Base-by-base conservation (phyloP, 768 basidiomycete species). In the Termitomyces sp. region DNA sequence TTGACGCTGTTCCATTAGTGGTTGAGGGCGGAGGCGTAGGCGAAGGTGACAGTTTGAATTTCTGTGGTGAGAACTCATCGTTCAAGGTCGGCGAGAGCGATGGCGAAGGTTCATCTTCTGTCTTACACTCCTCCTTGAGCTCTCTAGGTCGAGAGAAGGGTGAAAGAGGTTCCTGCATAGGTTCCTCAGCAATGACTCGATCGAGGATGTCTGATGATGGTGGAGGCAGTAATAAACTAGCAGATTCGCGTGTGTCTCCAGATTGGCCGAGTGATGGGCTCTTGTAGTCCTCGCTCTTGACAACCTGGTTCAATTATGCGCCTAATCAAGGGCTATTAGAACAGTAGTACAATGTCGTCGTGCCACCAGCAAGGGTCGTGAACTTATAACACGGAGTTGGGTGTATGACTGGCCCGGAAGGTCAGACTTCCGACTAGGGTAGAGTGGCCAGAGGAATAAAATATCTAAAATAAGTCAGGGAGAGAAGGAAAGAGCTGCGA, bases 51-150 rank as follows among this genome's bases (percentile, higher is more conserved):
- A 59, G 40, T 62, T 75, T 72, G 63, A 66, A 66, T 55, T 68
- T 74, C 66, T 67, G 67, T 23, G 66, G 60, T 62, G 69, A 61
- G 30, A 67, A 58, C 40, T 73, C 70, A 56, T 72, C 71, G 53
- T 67, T 61, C 30, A 70, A 66, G 4, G 73, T 73, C 47, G 73
- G 71, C 12, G 72, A 73, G 64, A 70, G 69, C 33, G 74, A 74
- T 30, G 71, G 69, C 46, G 70, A 71, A 28, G 57, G 54, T 44
- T 62, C 58, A 35, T 58, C 67, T 60, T 70, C 69, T 44, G 55
- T 55, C 60, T 72, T 71, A 55, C 66, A 56, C 43, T 73, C 70
- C 54, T 64, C 44, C 60, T 73, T 73, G 62, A 67, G 47, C 58
- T 72, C 67, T 64, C 70, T 71, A 33, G 41, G 43, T 50, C 61